Conservation (phyloP, 345 rosid species). For the Barbarea vulgaris region DNA sequence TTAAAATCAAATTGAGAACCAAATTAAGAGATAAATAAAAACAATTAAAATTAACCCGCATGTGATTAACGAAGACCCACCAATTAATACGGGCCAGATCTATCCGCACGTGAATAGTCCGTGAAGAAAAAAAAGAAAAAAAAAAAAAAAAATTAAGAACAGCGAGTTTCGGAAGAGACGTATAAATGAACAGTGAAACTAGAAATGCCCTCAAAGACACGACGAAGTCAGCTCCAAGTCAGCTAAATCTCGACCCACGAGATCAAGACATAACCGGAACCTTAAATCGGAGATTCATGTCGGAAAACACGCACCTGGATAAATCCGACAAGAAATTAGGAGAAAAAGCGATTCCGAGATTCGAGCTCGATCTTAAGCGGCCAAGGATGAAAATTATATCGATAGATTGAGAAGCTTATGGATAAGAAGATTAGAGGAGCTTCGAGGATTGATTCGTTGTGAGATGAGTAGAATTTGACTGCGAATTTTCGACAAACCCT, state of each 20-base stretch:
- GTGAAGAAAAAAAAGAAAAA: conserved; percentile 31
- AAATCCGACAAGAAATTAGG: conserved; percentile 27
- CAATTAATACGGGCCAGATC: conserved; percentile 46
- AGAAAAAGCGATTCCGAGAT: conserved; percentile 28
- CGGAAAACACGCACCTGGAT: conserved; percentile 33
- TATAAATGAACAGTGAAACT: conserved; percentile 53
- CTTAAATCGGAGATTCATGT: conserved; percentile 36
- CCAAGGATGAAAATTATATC: conserved; percentile 37
- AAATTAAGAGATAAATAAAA: conserved; percentile 44
- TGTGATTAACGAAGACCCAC: conserved; percentile 40
- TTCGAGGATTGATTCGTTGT: conserved; percentile 42
- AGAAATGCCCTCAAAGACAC: conserved; percentile 33
- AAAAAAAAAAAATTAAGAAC: conserved; percentile 24
- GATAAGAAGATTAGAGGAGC: conserved; percentile 29
- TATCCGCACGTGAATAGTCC: conserved; percentile 46
- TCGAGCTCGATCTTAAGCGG: conserved; percentile 54
- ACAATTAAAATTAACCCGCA: conserved; percentile 30
- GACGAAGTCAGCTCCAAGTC: conserved; percentile 41
- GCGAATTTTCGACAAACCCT: conserved; percentile 67
- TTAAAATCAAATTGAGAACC: conserved; percentile 39
- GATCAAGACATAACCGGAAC: conserved; percentile 24
- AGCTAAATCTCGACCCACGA: conserved; percentile 25
- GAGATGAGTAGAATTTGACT: conserved; percentile 50
- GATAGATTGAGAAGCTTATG: conserved; percentile 38
- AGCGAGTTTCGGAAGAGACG: conserved; percentile 45